Evolutionary conservation across 208 protist species (phyloP).

Genomic region (Trichomonas vaginalis): DNA sequence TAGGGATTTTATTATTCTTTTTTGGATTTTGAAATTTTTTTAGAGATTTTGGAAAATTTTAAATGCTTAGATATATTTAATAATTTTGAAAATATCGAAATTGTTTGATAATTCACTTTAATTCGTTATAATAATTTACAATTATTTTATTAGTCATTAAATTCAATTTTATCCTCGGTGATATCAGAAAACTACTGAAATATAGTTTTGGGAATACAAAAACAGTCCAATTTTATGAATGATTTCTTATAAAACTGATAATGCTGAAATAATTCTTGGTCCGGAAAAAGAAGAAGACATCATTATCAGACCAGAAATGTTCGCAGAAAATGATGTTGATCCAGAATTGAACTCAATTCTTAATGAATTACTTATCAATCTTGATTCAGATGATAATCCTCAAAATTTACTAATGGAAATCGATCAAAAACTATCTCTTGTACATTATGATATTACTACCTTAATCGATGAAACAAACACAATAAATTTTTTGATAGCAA

Average conservation of each 20-base stretch:
- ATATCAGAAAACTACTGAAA: too few species aligned
- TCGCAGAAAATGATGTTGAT: not conserved
- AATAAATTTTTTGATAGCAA: not conserved
- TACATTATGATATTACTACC: not conserved
- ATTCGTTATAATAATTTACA: too few species aligned
- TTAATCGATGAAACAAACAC: not conserved
- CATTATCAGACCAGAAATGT: not conserved
- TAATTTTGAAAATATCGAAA: too few species aligned
- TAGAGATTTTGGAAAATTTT: too few species aligned
- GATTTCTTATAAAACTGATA: not conserved
- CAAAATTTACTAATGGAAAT: not conserved
- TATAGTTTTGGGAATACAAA: too few species aligned
- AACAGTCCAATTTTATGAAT: not conserved
- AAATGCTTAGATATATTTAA: too few species aligned
- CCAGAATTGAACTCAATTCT: not conserved
- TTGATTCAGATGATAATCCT: not conserved
- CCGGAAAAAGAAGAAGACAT: not conserved
- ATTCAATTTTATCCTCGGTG: too few species aligned
- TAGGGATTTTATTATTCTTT: too few species aligned
- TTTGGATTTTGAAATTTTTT: too few species aligned
- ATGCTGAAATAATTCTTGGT: not conserved
- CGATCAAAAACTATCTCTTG: not conserved
- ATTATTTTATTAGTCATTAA: too few species aligned
- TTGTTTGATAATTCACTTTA: too few species aligned
- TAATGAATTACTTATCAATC: not conserved